These are phyloP conservation scores for Blastomyces silverae DNA, from an alignment of 2,329 filamentous ascomycete genomes.

Conservation along the genomic window DNA sequence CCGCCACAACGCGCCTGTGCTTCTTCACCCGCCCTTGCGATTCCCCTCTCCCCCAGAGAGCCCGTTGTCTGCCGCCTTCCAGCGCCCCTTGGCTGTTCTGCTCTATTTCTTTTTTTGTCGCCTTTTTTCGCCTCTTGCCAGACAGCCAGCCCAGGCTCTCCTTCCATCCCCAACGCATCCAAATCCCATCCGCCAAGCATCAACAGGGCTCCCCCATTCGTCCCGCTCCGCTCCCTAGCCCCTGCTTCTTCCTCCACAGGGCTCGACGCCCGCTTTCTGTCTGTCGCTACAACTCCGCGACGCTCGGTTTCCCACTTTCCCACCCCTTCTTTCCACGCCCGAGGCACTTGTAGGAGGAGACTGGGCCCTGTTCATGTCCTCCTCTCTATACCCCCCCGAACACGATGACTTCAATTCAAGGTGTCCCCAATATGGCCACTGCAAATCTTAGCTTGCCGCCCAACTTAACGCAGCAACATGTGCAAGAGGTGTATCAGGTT, in stretches of 20 bases:
- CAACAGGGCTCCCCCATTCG: conserved; percentile 15
- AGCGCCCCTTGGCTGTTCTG: background rate
- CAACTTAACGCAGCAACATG: conserved; percentile 66
- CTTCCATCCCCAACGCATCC: conserved; percentile 21
- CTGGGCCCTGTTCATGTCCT: conserved; percentile 3
- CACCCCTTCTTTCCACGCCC: conserved; percentile 5
- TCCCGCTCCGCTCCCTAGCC: conserved; percentile 20
- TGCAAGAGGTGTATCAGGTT: conserved; percentile 62
- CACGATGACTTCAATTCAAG: conserved; percentile 74
- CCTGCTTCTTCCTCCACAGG: conserved; percentile 18
- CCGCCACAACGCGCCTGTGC: conserved; percentile 28
- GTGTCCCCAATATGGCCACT: conserved; percentile 61
- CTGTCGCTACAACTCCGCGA: conserved; percentile 14
- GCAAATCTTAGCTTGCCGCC: conserved; percentile 56
- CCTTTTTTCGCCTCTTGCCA: conserved; percentile 21
- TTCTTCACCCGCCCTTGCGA: conserved; percentile 19
- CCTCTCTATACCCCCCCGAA: background rate
- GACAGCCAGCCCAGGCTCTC: conserved; percentile 13
- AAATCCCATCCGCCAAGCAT: conserved; percentile 28
- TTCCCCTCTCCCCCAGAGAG: background rate
- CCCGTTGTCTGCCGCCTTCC: background rate
- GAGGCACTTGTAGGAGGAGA: conserved; percentile 10
- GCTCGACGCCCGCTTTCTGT: conserved; percentile 13
- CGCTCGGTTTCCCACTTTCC: conserved; percentile 4
- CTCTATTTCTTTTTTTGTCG: background rate